Evolutionary conservation across 2,329 filamentous ascomycete species (phyloP).

Genomic region (Colletotrichum limetticola): DNA sequence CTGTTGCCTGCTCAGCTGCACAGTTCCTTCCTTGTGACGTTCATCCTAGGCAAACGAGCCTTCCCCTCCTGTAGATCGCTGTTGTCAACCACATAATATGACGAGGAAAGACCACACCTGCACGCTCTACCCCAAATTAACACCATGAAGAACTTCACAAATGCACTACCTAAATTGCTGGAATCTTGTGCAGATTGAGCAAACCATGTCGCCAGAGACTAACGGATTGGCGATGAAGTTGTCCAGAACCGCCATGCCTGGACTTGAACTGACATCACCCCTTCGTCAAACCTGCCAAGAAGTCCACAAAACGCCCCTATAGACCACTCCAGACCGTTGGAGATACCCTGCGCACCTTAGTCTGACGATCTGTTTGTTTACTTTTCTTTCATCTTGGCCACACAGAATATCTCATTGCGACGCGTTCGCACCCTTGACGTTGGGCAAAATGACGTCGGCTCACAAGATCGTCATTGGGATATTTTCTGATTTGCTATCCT

Average conservation of each 20-base stretch:
- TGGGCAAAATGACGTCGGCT: neutral
- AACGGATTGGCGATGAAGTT: neutral
- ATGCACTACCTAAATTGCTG: no score
- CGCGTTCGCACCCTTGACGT: neutral
- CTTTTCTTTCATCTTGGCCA: no score
- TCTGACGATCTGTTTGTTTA: neutral
- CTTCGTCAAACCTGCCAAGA: slow-evolving; percentile 3
- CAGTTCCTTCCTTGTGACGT: slow-evolving; percentile 17
- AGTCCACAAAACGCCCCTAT: neutral
- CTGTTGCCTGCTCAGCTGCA: neutral
- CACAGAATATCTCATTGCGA: neutral
- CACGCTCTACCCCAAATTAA: neutral
- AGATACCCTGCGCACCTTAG: neutral
- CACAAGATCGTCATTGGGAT: neutral
- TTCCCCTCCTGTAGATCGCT: slow-evolving; percentile 13
- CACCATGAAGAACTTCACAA: neutral
- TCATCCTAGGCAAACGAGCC: slow-evolving; percentile 4
- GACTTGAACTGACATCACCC: slow-evolving; percentile 8
- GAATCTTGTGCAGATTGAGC: neutral
- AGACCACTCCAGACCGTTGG: neutral
- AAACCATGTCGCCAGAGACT: neutral
- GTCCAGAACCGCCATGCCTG: neutral
- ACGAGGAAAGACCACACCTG: neutral
- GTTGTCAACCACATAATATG: slow-evolving; percentile 9
- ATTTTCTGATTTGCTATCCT: neutral